A percentile compares a stretch with the other conserved stretches of the same genome.
Evolutionary conservation across 2,329 filamentous ascomycete genomes (phyloP).

Genomic region (Tolypocladium endophyticum): DNA sequence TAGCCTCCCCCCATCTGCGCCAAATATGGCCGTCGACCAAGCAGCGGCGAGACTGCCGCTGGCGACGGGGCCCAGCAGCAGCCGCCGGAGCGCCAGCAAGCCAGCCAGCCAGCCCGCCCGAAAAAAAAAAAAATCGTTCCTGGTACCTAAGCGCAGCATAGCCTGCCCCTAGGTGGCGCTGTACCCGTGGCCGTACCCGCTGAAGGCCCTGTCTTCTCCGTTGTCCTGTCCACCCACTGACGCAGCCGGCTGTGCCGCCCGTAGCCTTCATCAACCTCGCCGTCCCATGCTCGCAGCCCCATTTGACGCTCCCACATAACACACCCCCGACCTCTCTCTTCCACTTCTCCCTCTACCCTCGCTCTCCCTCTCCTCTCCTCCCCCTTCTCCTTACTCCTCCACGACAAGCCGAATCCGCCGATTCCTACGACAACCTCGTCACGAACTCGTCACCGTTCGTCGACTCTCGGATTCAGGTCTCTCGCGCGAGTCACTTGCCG

Average conservation of each 20-base stretch:
- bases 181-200: background rate
- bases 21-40: conserved; percentile 1
- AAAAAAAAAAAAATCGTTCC: background rate
- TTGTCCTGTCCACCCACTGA: background rate
- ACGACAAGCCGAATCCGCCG: conserved; percentile 26
- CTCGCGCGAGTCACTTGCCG: conserved; percentile 18
- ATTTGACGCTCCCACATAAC: conserved; percentile 2
- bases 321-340: conserved; percentile 5
- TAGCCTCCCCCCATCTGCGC: conserved; percentile 3
- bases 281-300: conserved; percentile 7
- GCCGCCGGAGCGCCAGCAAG: conserved; percentile 10
- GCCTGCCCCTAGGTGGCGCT: background rate
- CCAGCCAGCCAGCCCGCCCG: conserved; percentile 2
- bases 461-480: conserved; percentile 13
- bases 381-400: conserved; percentile 12
- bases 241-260: conserved; percentile 11
- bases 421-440: conserved; percentile 22
- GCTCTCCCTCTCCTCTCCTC: conserved; percentile 6
- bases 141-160: background rate
- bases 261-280: conserved; percentile 15
- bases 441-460: conserved; percentile 16
- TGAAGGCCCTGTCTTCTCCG: background rate
- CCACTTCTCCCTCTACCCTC: conserved; percentile 1
- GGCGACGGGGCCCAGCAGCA: background rate
- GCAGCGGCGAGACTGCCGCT: conserved; percentile 1